Percentiles rank a stretch among this genome's conserved stretches.
Evolutionary conservation across 2,329 filamentous ascomycete species (phyloP).

Genomic region (Dothideomycetidae sp.): DNA sequence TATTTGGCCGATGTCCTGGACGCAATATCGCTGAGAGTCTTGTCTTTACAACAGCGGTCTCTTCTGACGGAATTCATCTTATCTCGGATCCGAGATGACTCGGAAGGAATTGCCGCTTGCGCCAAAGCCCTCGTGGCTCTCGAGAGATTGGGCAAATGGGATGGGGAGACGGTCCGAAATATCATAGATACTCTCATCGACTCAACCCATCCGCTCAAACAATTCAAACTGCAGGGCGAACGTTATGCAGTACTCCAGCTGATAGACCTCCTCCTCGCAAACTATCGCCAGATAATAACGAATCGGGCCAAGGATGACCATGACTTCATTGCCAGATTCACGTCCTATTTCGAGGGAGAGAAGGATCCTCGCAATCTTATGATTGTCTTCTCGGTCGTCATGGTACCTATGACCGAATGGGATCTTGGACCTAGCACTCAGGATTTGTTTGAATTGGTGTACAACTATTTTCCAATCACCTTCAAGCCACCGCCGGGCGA

Average conservation of each 20-base stretch:
- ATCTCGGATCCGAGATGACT: constrained; percentile 46
- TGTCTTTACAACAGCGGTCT: constrained; percentile 46
- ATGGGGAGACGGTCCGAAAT: constrained; percentile 39
- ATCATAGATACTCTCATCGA: constrained; percentile 36
- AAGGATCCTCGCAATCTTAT: constrained; percentile 57
- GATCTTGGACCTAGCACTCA: constrained; percentile 46
- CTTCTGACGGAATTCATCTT: constrained; percentile 50
- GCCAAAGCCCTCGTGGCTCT: constrained; percentile 44
- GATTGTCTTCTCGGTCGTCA: constrained; percentile 54
- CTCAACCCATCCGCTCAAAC: constrained; percentile 43
- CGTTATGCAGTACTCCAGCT: constrained; percentile 48
- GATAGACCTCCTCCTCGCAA: constrained; percentile 46
- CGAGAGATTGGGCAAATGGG: constrained; percentile 46
- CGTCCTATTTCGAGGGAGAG: constrained; percentile 52
- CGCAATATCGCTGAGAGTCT: constrained; percentile 38
- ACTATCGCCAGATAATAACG: constrained; percentile 43
- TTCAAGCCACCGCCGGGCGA: constrained; percentile 56
- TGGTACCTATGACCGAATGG: constrained; percentile 55
- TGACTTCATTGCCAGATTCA: constrained; percentile 46
- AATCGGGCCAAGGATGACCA: constrained; percentile 39
- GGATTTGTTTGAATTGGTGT: constrained; percentile 52
- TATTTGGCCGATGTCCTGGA: constrained; percentile 38
- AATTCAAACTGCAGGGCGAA: constrained; percentile 46
- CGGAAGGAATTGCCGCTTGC: constrained; percentile 40
- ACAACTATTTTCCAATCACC: constrained; percentile 60